Conservation (phyloP, 257 asterid species). For the Paulownia fortunei region DNA sequence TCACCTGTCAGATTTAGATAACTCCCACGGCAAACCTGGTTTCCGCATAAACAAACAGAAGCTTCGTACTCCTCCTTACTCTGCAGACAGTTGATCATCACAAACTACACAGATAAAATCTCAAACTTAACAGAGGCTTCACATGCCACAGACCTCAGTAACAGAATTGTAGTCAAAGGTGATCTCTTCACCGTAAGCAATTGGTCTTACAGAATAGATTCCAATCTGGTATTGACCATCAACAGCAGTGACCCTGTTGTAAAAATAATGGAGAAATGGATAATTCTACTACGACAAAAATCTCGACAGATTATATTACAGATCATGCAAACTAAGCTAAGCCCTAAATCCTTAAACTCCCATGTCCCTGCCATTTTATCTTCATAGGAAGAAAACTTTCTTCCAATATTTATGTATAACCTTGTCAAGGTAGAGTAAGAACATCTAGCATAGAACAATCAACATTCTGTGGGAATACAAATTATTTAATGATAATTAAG, state of each 20-base stretch:
- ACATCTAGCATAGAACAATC: background rate
- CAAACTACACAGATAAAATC: slow-evolving; percentile 15
- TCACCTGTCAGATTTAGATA: slow-evolving; percentile 93
- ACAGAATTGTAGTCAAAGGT: slow-evolving; percentile 98
- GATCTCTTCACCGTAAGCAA: slow-evolving; percentile 94
- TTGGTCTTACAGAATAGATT: slow-evolving; percentile 87
- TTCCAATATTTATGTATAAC: background rate
- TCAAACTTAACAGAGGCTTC: slow-evolving; percentile 21
- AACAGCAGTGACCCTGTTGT: slow-evolving; percentile 95
- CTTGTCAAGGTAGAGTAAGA: too few species aligned
- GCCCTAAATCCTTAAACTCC: slow-evolving; percentile 15
- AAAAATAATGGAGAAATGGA: slow-evolving; percentile 33
- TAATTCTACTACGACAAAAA: slow-evolving; percentile 1
- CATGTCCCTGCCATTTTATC: background rate
- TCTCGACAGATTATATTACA: background rate
- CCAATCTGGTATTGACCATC: slow-evolving; percentile 99
- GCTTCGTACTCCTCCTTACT: slow-evolving; percentile 99
- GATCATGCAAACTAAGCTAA: background rate
- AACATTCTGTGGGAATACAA: background rate
- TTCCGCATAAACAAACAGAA: slow-evolving; percentile 97
- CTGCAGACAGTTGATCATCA: slow-evolving; percentile 53
- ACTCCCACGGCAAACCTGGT: slow-evolving; percentile 99
- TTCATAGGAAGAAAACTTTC: background rate
- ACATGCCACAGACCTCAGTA: slow-evolving; percentile 79
- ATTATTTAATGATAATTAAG: background rate